Evolutionary conservation across 1,284 basidiomycete species (phyloP).

Genomic region (Cryptococcus jaspeensis): DNA sequence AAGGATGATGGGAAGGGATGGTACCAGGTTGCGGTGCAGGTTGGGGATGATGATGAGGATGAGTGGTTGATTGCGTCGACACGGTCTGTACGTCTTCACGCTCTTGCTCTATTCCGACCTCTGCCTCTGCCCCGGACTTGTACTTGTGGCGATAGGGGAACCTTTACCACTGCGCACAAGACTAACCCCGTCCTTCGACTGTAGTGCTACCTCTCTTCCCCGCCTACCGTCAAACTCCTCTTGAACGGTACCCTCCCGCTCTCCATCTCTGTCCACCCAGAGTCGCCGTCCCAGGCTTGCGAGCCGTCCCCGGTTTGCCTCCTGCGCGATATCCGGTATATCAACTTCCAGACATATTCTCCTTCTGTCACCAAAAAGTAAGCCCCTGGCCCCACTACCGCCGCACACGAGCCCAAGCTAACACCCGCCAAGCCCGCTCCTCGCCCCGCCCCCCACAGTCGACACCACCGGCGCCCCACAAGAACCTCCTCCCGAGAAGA

Average conservation of each 20-base stretch:
- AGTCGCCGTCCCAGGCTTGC: background rate
- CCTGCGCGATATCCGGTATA: background rate
- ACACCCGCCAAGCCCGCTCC: slow-evolving; percentile 59
- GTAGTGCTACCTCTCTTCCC: slow-evolving; percentile 14
- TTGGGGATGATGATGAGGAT: slow-evolving; percentile 49
- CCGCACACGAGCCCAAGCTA: background rate
- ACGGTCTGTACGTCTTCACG: slow-evolving; percentile 59
- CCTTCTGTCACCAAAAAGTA: background rate
- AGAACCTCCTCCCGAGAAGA: slow-evolving; percentile 65
- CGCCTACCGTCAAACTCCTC: slow-evolving; percentile 5
- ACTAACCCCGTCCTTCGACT: background rate
- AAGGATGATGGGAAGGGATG: slow-evolving; percentile 40
- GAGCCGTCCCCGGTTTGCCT: background rate
- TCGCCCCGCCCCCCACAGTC: slow-evolving; percentile 64
- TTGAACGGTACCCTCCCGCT: background rate
- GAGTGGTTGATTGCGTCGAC: slow-evolving; percentile 64
- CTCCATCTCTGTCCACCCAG: background rate
- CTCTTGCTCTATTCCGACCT: slow-evolving; percentile 1
- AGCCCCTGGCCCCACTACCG: background rate
- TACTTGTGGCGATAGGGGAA: too few relatives aligned
- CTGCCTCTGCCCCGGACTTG: too few relatives aligned
- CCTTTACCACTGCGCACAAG: too few relatives aligned
- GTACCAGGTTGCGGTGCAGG: slow-evolving; percentile 72
- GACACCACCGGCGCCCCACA: slow-evolving; percentile 63
- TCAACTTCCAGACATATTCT: background rate